Evolutionary conservation across 2,329 filamentous ascomycete species (phyloP).

Genomic region (Calonectria fujianensis): DNA sequence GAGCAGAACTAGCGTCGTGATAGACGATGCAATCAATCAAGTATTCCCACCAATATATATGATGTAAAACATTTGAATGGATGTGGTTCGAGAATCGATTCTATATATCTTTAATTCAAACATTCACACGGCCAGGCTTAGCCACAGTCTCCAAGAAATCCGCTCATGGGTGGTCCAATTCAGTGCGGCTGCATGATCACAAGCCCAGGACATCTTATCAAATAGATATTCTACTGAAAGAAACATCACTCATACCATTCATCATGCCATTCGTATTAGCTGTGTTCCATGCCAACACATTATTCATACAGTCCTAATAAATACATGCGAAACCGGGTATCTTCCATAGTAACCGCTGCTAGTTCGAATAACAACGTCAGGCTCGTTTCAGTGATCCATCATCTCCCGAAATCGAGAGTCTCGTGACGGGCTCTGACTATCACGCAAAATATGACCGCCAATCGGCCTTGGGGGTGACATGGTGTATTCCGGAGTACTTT

Average conservation of each 20-base stretch:
- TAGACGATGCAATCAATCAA: background rate
- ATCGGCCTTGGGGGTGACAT: conserved; percentile 64
- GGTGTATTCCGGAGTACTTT: conserved; percentile 44
- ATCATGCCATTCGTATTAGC: background rate
- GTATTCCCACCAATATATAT: background rate
- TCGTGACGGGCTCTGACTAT: conserved; percentile 71
- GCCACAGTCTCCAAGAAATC: background rate
- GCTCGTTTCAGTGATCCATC: conserved; percentile 60
- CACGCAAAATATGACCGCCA: conserved; percentile 57
- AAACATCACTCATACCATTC: background rate
- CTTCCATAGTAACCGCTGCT: conserved; percentile 21
- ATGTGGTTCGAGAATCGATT: background rate
- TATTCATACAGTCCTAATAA: conserved; percentile 24
- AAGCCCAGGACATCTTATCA: background rate
- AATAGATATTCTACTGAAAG: background rate
- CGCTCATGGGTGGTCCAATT: background rate
- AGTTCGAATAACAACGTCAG: background rate
- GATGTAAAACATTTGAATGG: background rate
- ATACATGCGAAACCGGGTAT: conserved; percentile 26
- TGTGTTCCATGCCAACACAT: conserved; percentile 10
- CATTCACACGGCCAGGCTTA: background rate
- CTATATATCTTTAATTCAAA: background rate
- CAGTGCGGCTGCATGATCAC: background rate
- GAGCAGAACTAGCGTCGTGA: background rate
- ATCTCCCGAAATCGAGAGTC: conserved; percentile 77